Evolutionary conservation across 2,329 filamentous ascomycete species (phyloP).

Genomic region (Ilyonectria sp.): DNA sequence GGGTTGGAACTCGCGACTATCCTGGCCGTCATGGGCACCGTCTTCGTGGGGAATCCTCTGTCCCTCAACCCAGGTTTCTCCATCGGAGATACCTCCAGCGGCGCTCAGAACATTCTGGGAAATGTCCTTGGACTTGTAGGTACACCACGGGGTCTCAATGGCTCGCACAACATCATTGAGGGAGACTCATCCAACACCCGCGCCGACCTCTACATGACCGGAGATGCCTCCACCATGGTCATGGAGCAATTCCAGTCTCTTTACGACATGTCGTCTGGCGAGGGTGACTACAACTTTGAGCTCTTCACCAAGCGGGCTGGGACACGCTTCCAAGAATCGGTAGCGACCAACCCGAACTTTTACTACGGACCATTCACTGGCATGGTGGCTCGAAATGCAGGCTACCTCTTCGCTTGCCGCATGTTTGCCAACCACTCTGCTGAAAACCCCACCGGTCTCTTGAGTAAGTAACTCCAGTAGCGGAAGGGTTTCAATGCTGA

Average conservation of each 20-base stretch:
- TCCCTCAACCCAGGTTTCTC: slow-evolving; percentile 66
- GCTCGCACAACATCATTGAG: slow-evolving; percentile 70
- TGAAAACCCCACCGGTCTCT: slow-evolving; percentile 55
- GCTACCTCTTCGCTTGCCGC: slow-evolving; percentile 59
- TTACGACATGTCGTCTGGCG: slow-evolving; percentile 27
- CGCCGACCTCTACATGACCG: slow-evolving; percentile 65
- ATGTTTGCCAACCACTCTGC: slow-evolving; percentile 61
- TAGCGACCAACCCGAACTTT: slow-evolving; percentile 66
- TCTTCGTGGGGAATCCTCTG: slow-evolving; percentile 65
- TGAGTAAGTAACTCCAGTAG: slow-evolving; percentile 26
- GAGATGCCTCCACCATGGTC: slow-evolving; percentile 65
- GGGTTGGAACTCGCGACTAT: slow-evolving; percentile 59
- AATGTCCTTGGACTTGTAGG: slow-evolving; percentile 60
- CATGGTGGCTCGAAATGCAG: slow-evolving; percentile 62
- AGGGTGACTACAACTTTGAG: slow-evolving; percentile 52
- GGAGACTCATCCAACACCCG: slow-evolving; percentile 65
- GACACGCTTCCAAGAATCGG: slow-evolving; percentile 61
- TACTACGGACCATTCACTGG: slow-evolving; percentile 67
- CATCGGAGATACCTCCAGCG: slow-evolving; percentile 61
- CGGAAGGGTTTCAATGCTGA: not conserved
- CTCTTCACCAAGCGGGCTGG: slow-evolving; percentile 54
- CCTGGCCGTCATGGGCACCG: slow-evolving; percentile 62
- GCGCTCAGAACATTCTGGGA: slow-evolving; percentile 58
- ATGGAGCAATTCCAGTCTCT: slow-evolving; percentile 59
- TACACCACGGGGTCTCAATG: slow-evolving; percentile 58